Conservation (phyloP, 495 filamentous ascomycete genomes). For the Oidiodendron maius region DNA sequence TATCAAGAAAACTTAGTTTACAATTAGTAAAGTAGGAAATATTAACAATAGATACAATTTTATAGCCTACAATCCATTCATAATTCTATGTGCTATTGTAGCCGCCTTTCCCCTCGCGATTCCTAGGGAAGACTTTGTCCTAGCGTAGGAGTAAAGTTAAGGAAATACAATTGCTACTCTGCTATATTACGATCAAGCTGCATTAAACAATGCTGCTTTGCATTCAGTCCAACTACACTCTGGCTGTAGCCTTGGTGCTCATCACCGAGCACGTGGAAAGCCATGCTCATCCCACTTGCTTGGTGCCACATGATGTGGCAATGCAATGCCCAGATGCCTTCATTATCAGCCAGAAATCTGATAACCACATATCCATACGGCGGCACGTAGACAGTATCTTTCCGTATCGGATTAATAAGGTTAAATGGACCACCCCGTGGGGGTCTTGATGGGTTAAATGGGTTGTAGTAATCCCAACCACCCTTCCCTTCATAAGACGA, state of each 20-base stretch:
- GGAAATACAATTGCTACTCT: too few species aligned
- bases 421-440: constrained; percentile 33
- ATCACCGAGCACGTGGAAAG: constrained; percentile 30
- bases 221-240: neutral
- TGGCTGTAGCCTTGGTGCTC: constrained; percentile 1
- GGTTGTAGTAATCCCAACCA: constrained; percentile 7
- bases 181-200: too few species aligned
- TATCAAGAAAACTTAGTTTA: too few species aligned
- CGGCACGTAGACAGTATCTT: constrained; percentile 51
- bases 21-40: too few species aligned
- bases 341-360: constrained; percentile 56
- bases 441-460: constrained; percentile 21
- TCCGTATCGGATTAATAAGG: constrained; percentile 38
- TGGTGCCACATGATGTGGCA: constrained; percentile 83
- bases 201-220: neutral
- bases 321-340: constrained; percentile 33
- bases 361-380: constrained; percentile 53
- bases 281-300: constrained; percentile 62
- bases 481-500: constrained; percentile 31
- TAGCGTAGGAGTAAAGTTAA: too few species aligned
- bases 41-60: too few species aligned
- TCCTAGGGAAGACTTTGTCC: too few species aligned
- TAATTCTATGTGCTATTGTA: too few species aligned
- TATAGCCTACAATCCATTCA: too few species aligned
- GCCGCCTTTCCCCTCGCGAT: too few species aligned